These are phyloP conservation scores for Alternaria angustiovoidea DNA, from an alignment of 2,329 filamentous ascomycete genomes.

Conservation along the genomic window DNA sequence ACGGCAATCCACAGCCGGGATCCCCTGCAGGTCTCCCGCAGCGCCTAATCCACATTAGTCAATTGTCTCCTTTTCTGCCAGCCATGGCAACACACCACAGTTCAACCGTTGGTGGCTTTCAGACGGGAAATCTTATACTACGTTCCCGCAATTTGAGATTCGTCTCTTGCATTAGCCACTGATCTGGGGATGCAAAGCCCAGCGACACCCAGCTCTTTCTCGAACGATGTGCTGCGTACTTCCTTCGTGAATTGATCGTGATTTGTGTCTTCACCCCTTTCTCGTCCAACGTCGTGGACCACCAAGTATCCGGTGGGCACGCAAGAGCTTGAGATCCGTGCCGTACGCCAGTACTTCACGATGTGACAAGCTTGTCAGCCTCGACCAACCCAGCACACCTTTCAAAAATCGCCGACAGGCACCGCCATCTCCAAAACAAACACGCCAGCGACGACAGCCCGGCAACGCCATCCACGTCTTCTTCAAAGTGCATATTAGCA, in stretches of 20 bases:
- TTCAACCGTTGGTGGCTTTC: slow-evolving; percentile 23
- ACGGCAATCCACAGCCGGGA: slow-evolving; percentile 19
- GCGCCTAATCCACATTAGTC: slow-evolving; percentile 7
- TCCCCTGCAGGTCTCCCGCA: slow-evolving; percentile 11
- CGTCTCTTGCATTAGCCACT: slow-evolving; percentile 12
- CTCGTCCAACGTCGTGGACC: slow-evolving; percentile 1
- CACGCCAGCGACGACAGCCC: slow-evolving; percentile 2
- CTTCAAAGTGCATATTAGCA: slow-evolving; percentile 10
- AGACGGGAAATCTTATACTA: slow-evolving; percentile 16
- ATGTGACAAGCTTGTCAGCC: slow-evolving; percentile 18
- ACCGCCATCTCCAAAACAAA: slow-evolving; percentile 3
- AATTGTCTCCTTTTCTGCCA: slow-evolving; percentile 13
- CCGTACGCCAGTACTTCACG: slow-evolving; percentile 14
- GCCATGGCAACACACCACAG: slow-evolving; percentile 14
- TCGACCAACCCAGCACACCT: slow-evolving; percentile 12
- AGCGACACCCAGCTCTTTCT: neutral
- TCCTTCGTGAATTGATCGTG: slow-evolving; percentile 2
- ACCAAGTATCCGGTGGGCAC: slow-evolving; percentile 16
- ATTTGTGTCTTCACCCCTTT: slow-evolving; percentile 4
- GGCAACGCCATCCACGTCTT: neutral
- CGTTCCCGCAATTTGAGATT: neutral
- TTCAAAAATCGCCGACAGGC: slow-evolving; percentile 1
- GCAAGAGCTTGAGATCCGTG: slow-evolving; percentile 21
- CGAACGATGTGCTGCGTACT: neutral
- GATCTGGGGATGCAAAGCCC: slow-evolving; percentile 7